phyloP scores from a whole-genome alignment of 164 flowering plant species.

The Stephania cephalantha region DNA sequence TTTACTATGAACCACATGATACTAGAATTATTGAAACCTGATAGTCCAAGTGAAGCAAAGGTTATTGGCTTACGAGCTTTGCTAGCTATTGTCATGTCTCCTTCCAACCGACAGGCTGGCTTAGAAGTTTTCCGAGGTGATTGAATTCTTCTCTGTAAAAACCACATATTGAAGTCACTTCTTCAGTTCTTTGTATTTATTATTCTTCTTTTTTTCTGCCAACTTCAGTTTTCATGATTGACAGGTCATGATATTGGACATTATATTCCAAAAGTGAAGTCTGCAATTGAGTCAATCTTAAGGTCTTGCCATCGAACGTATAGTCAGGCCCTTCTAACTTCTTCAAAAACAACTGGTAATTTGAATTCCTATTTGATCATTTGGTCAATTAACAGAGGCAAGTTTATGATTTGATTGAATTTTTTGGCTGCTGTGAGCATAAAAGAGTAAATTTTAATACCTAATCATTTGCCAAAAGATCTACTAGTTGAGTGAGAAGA shows the following conservation, averaged over 20 bases:
- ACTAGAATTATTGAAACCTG: slow-evolving; percentile 83
- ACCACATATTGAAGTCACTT: background rate
- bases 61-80: slow-evolving; percentile 94
- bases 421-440: background rate
- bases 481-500: background rate
- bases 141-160: slow-evolving; percentile 6
- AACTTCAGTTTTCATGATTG: slow-evolving; percentile 14
- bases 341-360: slow-evolving; percentile 85
- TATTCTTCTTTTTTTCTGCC: slow-evolving; percentile 2
- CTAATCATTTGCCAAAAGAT: background rate
- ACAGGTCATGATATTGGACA: slow-evolving; percentile 86
- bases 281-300: slow-evolving; percentile 84
- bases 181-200: background rate
- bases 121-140: slow-evolving; percentile 82
- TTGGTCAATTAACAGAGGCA: background rate
- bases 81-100: slow-evolving; percentile 86
- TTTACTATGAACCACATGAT: slow-evolving; percentile 97
- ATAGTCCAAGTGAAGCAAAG: slow-evolving; percentile 89
- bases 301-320: slow-evolving; percentile 80
- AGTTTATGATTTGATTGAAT: background rate
- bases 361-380: background rate
- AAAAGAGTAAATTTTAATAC: background rate
- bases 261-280: slow-evolving; percentile 91
- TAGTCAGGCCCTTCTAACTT: slow-evolving; percentile 90
- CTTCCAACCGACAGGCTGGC: slow-evolving; percentile 68